These are phyloP conservation scores for Zymoseptoria passerinii DNA, from an alignment of 2,329 filamentous ascomycete species.

Conservation along the genomic window DNA sequence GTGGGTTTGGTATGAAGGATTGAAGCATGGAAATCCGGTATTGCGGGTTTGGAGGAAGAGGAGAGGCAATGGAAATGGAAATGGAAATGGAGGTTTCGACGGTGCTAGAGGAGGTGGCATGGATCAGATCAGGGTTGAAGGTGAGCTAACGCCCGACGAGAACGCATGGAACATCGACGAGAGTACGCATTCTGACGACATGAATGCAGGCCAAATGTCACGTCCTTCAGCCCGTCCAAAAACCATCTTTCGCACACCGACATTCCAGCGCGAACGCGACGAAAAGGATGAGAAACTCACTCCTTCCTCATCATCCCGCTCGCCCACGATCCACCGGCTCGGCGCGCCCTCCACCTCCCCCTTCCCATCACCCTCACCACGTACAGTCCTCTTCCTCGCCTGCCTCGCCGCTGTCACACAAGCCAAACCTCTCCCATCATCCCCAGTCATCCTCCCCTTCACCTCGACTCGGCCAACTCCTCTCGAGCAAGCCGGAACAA, in stretches of 20 bases:
- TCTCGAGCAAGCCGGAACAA: slow-evolving; percentile 40
- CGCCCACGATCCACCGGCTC: slow-evolving; percentile 22
- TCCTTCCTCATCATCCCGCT: slow-evolving; percentile 13
- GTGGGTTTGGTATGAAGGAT: slow-evolving; percentile 57
- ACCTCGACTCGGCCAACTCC: slow-evolving; percentile 15
- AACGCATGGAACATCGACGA: slow-evolving; percentile 14
- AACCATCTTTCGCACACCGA: slow-evolving; percentile 27
- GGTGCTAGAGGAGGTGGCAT: slow-evolving; percentile 15
- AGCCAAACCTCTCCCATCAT: slow-evolving; percentile 26
- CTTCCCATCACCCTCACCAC: slow-evolving; percentile 39
- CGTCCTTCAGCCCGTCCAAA: slow-evolving; percentile 17
- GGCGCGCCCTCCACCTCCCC: slow-evolving; percentile 28
- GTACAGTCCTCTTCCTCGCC: slow-evolving; percentile 40
- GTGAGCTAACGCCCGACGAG: slow-evolving; percentile 3
- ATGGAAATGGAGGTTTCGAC: slow-evolving; percentile 6
- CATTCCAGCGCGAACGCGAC: slow-evolving; percentile 20
- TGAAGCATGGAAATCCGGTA: slow-evolving; percentile 43
- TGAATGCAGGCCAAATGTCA: slow-evolving; percentile 8
- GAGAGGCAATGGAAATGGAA: slow-evolving; percentile 6
- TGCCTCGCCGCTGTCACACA: slow-evolving; percentile 38
- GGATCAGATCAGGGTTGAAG: slow-evolving; percentile 27
- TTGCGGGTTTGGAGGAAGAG: slow-evolving; percentile 27
- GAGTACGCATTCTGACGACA: slow-evolving; percentile 8
- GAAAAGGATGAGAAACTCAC: slow-evolving; percentile 21
- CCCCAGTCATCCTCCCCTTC: neutral